Conservation (phyloP, 192 early-diverging fungal species). For the Linderina pennispora region DNA sequence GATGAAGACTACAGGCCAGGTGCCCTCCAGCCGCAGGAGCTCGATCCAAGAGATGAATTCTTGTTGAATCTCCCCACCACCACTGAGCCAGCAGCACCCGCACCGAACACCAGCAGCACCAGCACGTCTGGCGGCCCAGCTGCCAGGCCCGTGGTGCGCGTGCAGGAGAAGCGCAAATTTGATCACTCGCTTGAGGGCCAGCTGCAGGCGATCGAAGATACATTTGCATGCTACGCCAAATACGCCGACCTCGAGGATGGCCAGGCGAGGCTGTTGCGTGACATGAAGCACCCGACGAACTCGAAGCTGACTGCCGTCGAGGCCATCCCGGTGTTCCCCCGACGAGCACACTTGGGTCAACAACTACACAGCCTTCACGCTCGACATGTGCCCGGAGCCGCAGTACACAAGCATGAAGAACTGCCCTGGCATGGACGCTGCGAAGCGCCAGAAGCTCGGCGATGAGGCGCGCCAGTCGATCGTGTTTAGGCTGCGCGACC, state of each 20-base stretch:
- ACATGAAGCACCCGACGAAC: slow-evolving; percentile 40
- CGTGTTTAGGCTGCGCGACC: slow-evolving; percentile 27
- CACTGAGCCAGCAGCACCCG: neutral
- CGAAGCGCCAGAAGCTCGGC: slow-evolving; percentile 9
- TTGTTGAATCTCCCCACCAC: slow-evolving; percentile 30
- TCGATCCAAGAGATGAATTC: slow-evolving; percentile 40
- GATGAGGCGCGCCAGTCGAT: slow-evolving; percentile 28
- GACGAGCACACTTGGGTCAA: slow-evolving; percentile 32
- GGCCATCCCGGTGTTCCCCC: slow-evolving; percentile 27
- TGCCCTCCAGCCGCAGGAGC: slow-evolving; percentile 7
- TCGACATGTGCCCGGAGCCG: slow-evolving; percentile 36
- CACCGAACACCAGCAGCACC: neutral
- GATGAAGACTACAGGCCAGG: slow-evolving; percentile 21
- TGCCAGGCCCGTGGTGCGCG: slow-evolving; percentile 4
- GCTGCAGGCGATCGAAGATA: slow-evolving; percentile 39
- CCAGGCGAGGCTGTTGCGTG: slow-evolving; percentile 19
- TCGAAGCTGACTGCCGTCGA: slow-evolving; percentile 33
- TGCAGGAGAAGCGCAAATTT: slow-evolving; percentile 14
- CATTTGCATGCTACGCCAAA: slow-evolving; percentile 29
- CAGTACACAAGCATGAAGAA: slow-evolving; percentile 8
- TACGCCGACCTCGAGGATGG: slow-evolving; percentile 12
- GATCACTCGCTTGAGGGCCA: slow-evolving; percentile 39
- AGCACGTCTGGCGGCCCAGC: neutral
- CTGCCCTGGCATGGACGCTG: neutral
- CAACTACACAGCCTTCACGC: slow-evolving; percentile 29